Evolutionary conservation across 495 filamentous ascomycete genomes (phyloP).

Genomic region (Neurospora sp.): DNA sequence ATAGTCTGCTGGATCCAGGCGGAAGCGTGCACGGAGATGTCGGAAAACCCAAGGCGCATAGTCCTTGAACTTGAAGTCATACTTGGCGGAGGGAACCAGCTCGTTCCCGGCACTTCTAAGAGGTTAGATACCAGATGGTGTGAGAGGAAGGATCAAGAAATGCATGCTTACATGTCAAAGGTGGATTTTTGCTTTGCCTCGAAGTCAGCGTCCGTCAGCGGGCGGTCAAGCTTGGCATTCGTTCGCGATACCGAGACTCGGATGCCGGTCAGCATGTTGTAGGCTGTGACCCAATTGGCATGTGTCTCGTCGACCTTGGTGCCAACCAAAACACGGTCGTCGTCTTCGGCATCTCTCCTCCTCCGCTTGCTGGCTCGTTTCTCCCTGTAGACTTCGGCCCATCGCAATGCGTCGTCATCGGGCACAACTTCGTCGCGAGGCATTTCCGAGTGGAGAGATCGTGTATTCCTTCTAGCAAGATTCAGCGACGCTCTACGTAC

Average conservation of each 20-base stretch:
- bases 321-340: conserved; percentile 89
- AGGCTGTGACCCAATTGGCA: conserved; percentile 95
- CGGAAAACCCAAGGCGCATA: conserved; percentile 99
- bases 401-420: conserved; percentile 80
- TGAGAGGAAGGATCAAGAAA: neutral
- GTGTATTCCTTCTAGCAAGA: conserved; percentile 68
- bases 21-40: conserved; percentile 78
- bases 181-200: conserved; percentile 91
- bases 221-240: conserved; percentile 90
- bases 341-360: conserved; percentile 80
- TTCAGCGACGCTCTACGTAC: conserved; percentile 71
- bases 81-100: conserved; percentile 94
- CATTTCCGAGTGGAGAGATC: conserved; percentile 74
- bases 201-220: conserved; percentile 84
- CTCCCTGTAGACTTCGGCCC: conserved; percentile 86
- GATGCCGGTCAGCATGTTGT: conserved; percentile 99
- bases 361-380: conserved; percentile 76
- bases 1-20: conserved; percentile 93
- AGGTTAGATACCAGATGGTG: conserved; percentile 5
- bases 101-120: conserved; percentile 77
- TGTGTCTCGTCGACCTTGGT: conserved; percentile 97
- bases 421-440: conserved; percentile 72
- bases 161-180: conserved; percentile 68
- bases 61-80: conserved; percentile 99
- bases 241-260: conserved; percentile 93